Evolutionary conservation across 164 flowering plant genomes (phyloP).

Genomic region (Platanus orientalis): DNA sequence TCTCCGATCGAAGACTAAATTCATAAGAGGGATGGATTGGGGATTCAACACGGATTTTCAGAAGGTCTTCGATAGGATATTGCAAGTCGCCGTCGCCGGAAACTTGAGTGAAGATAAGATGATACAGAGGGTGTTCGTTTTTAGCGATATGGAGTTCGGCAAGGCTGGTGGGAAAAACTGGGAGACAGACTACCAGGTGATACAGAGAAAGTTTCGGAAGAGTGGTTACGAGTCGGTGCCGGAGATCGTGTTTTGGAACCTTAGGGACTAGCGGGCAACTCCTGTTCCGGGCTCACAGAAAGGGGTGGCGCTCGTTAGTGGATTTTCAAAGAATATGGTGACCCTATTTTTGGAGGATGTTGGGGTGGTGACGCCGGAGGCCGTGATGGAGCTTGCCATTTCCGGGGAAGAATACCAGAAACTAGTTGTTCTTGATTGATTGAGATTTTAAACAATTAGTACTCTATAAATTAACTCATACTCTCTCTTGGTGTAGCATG

Average conservation of each 20-base stretch:
- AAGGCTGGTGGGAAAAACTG: constrained; percentile 6
- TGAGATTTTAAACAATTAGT: too few relatives aligned
- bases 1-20: constrained; percentile 1
- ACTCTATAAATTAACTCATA: too few relatives aligned
- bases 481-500: too few relatives aligned
- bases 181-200: constrained; percentile 47
- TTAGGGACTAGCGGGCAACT: constrained; percentile 33
- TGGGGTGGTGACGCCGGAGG: constrained; percentile 23
- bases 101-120: too few relatives aligned
- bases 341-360: constrained; percentile 32
- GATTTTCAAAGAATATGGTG: too few relatives aligned
- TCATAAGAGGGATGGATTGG: constrained; percentile 4
- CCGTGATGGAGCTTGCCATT: constrained; percentile 29
- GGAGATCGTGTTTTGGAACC: constrained; percentile 46
- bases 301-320: too few relatives aligned
- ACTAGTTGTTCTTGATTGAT: constrained; percentile 29
- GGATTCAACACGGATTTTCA: constrained; percentile 10
- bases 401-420: too few relatives aligned
- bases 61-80: constrained; percentile 15
- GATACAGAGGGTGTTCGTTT: constrained; percentile 35
- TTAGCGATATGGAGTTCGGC: constrained; percentile 29
- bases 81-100: constrained; percentile 1
- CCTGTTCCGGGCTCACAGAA: constrained; percentile 26
- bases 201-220: too few relatives aligned
- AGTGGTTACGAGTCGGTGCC: constrained; percentile 28